A percentile compares a stretch with the other conserved stretches of the same genome.
Conservation (phyloP, 257 asterid species). For the Primulina eburnea region DNA sequence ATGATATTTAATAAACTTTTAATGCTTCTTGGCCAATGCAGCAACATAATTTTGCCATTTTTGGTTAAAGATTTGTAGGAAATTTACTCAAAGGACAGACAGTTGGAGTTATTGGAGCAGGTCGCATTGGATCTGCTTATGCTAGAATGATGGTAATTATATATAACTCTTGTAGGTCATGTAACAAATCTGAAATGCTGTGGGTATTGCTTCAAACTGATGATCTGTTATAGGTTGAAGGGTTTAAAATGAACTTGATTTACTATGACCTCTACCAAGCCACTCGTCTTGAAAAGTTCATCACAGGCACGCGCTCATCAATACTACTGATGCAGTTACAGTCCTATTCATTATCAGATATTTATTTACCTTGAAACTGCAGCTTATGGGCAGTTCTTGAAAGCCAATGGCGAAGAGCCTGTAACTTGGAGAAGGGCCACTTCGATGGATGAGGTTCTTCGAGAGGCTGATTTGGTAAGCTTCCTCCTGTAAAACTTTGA, state of each 20-base stretch:
- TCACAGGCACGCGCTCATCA: constrained; percentile 56
- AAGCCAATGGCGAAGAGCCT: constrained; percentile 86
- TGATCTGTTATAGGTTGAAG: constrained; percentile 67
- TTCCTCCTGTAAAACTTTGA: background rate
- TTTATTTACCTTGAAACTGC: constrained; percentile 25
- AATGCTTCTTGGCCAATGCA: background rate
- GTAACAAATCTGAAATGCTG: constrained; percentile 11
- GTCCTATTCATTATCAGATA: constrained; percentile 2
- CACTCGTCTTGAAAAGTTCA: constrained; percentile 88
- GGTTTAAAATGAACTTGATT: constrained; percentile 95
- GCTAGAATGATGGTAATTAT: constrained; percentile 93
- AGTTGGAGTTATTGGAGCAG: constrained; percentile 97
- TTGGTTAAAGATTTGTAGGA: constrained; percentile 68
- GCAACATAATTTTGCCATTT: constrained; percentile 2
- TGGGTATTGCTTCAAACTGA: background rate
- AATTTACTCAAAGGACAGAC: constrained; percentile 97
- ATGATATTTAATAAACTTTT: constrained; percentile 20
- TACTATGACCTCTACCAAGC: constrained; percentile 96
- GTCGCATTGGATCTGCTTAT: constrained; percentile 96
- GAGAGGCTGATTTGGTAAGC: constrained; percentile 79
- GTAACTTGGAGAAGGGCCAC: constrained; percentile 95
- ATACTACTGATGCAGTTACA: constrained; percentile 9
- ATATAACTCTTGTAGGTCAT: background rate
- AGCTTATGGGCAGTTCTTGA: constrained; percentile 92
- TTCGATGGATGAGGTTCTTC: constrained; percentile 87